Evolutionary conservation across 805 yeast species (phyloP), one percentile per base, ranked within the genome.

Genomic region (Soucietia sequanensis): DNA sequence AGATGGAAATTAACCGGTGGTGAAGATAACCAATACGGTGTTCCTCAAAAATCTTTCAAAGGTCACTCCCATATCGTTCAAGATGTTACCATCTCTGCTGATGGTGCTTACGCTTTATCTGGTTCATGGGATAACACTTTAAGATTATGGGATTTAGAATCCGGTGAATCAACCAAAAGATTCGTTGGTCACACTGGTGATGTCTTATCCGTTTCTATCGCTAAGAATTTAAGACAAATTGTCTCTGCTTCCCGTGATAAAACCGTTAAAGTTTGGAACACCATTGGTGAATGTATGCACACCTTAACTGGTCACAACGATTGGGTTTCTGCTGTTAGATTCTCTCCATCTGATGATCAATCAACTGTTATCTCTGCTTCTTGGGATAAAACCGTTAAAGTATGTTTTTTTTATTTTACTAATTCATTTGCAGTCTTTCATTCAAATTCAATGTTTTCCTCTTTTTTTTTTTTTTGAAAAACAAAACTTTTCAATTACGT

Each of bases 71-170:
- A 93, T 89, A 91, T 93, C 64, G 96, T 93, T 56, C 90, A 89
- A 76, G 99, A 93, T 68, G 91, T 89, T 69, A 86, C 93, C 68
- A 84, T 93, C 75, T 87, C 98, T 51, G 89, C 95, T 66, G 99
- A 93, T 68, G 98, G 98, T 71, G 81, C 83, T 64, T 91, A 81
- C 79, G 98, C 97, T 64, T 77, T 93, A 70, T 93, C 99, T 50
- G 96, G 95, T 63, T 93, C 99, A 60, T 93, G 99, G 99, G 99
- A 93, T 74, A 88, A 85, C 80, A 90, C 99, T 65, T 79, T 95
- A 70, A 91, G 98, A 81, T 83, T 93, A 66, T 93, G 99, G 99
- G 89, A 88, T 71, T 79, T 93, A 61, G 82, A 81, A 68, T 78
- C 90, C 59, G 99, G 98, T 78, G 87, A 81, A 72, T 81, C 89